phyloP scores from a whole-genome alignment of 495 filamentous ascomycete genomes.

The Talaromyces proteolyticus region DNA sequence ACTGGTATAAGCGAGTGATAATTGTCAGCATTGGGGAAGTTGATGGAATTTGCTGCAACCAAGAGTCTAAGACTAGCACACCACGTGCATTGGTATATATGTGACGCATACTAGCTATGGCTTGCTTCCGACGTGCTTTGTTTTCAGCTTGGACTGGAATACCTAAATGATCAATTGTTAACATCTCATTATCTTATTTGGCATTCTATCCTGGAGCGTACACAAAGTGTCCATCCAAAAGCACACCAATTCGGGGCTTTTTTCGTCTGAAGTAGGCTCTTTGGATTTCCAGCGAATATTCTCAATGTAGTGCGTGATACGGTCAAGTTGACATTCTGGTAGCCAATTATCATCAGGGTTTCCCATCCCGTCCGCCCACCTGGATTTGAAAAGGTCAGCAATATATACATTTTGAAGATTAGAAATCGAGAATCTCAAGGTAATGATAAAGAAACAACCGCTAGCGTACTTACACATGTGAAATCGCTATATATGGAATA shows the following conservation, averaged over 20 bases:
- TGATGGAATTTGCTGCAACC: conserved; percentile 3
- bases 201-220: background rate
- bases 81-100: background rate
- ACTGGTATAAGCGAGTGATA: conserved; percentile 1
- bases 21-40: background rate
- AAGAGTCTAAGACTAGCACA: conserved; percentile 1
- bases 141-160: too few relatives aligned
- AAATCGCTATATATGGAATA: conserved; percentile 1
- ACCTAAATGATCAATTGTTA: background rate
- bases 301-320: background rate
- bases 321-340: conserved; percentile 4
- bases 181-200: background rate
- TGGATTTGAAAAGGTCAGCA: background rate
- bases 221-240: conserved; percentile 6
- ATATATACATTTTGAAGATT: background rate
- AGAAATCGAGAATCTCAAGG: background rate
- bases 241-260: background rate
- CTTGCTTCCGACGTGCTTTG: background rate
- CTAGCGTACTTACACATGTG: conserved; percentile 7
- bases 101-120: background rate
- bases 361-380: background rate
- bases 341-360: conserved; percentile 1
- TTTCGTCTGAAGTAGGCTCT: background rate
- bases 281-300: conserved; percentile 5
- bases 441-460: background rate